Conservation (phyloP, 805 yeast species). For the Ogataea henricii region DNA sequence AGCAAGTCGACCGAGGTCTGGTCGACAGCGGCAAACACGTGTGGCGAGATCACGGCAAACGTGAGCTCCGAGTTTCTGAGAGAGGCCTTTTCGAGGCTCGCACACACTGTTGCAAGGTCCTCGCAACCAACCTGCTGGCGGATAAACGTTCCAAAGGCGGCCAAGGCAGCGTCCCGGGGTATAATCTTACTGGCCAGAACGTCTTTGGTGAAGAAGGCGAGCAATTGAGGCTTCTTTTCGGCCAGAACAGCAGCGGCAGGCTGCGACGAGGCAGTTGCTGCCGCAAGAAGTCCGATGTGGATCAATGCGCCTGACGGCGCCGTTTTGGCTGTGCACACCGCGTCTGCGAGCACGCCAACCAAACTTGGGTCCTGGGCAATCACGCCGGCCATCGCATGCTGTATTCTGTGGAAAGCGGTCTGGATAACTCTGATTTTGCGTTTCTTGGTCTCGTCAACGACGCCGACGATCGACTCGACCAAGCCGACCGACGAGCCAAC, state of each 20-base stretch:
- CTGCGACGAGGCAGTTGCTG: neutral
- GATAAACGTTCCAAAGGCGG: slow-evolving; percentile 22
- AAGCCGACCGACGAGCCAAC: slow-evolving; percentile 40
- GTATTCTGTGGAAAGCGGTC: slow-evolving; percentile 35
- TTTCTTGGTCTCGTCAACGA: slow-evolving; percentile 30
- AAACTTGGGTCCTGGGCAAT: slow-evolving; percentile 23
- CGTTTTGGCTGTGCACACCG: slow-evolving; percentile 20
- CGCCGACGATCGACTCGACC: slow-evolving; percentile 36
- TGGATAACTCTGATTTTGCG: slow-evolving; percentile 44
- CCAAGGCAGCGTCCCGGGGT: slow-evolving; percentile 21
- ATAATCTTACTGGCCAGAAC: slow-evolving; percentile 38
- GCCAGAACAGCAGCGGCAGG: neutral
- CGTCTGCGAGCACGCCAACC: slow-evolving; percentile 8
- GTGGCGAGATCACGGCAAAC: slow-evolving; percentile 54
- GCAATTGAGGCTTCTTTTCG: slow-evolving; percentile 9
- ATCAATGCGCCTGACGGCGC: slow-evolving; percentile 24
- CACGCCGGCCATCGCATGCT: slow-evolving; percentile 21
- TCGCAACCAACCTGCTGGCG: slow-evolving; percentile 7
- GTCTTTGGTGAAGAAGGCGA: slow-evolving; percentile 37
- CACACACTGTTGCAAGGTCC: slow-evolving; percentile 32
- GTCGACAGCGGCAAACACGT: slow-evolving; percentile 42
- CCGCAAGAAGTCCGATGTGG: slow-evolving; percentile 24
- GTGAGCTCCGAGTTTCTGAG: slow-evolving; percentile 78
- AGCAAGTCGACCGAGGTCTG: slow-evolving; percentile 43
- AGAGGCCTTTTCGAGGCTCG: slow-evolving; percentile 70